Conservation (phyloP, 805 yeast species). For the Suhomyces canberraensis region DNA sequence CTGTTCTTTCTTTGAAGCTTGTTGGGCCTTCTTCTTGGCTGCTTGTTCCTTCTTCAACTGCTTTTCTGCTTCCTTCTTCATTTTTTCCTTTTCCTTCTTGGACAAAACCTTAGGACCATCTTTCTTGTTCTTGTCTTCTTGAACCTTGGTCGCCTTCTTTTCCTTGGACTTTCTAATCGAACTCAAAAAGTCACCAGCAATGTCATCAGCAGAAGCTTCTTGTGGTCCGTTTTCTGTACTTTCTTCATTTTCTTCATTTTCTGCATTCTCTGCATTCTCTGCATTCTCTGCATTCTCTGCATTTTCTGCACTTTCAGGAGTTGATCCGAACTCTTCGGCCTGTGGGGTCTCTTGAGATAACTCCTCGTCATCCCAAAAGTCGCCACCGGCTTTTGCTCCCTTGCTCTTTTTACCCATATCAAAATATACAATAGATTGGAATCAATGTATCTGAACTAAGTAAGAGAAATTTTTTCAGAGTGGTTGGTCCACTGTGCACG, state of each 20-base stretch:
- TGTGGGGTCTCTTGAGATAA: conserved; percentile 38
- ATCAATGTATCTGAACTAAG: conserved; percentile 5
- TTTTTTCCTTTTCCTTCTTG: conserved; percentile 92
- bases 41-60: conserved; percentile 88
- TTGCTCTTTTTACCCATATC: conserved; percentile 64
- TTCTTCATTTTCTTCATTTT: conserved; percentile 40
- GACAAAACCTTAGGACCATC: conserved; percentile 75
- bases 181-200: conserved; percentile 63
- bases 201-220: conserved; percentile 20
- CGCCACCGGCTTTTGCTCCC: conserved; percentile 58
- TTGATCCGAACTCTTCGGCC: conserved; percentile 33
- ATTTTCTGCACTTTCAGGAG: conserved; percentile 19
- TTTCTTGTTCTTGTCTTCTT: conserved; percentile 50
- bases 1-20: conserved; percentile 56
- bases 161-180: conserved; percentile 77
- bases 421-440: no score
- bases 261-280: conserved; percentile 19
- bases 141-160: conserved; percentile 69
- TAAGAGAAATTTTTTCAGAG: conserved; percentile 16
- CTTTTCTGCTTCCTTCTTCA: conserved; percentile 90
- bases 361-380: conserved; percentile 80
- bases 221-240: conserved; percentile 13
- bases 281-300: conserved; percentile 39
- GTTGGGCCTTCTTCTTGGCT: conserved; percentile 74
- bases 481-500: conserved; percentile 13